A percentile compares a stretch with the other conserved stretches of the same genome.
phyloP scores from a whole-genome alignment of 2,329 filamentous ascomycete genomes.

The Trichothecium roseum region DNA sequence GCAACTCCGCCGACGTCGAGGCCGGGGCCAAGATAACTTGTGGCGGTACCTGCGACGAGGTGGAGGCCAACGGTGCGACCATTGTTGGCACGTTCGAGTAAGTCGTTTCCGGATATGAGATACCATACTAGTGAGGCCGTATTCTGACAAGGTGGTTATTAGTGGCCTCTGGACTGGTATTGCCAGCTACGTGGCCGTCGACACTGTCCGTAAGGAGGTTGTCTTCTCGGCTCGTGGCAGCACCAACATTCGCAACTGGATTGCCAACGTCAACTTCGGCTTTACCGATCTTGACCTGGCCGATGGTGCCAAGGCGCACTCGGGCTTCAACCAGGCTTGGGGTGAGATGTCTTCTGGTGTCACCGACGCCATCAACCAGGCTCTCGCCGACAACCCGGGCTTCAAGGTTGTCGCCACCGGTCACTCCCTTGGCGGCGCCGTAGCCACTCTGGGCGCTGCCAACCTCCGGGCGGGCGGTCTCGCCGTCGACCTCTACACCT shows the following conservation, averaged over 20 bases:
- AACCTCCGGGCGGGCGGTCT: constrained; percentile 39
- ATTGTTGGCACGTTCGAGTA: constrained; percentile 32
- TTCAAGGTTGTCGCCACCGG: constrained; percentile 51
- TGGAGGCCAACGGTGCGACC: constrained; percentile 30
- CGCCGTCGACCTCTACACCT: constrained; percentile 49
- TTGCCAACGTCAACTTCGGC: constrained; percentile 37
- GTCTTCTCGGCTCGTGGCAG: constrained; percentile 52
- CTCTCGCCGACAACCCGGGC: constrained; percentile 32
- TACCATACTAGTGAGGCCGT: too few species aligned
- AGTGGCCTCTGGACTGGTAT: constrained; percentile 33
- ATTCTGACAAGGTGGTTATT: neutral
- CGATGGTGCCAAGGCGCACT: constrained; percentile 39
- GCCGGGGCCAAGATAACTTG: constrained; percentile 32
- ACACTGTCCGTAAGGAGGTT: constrained; percentile 38
- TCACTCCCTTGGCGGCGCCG: constrained; percentile 58
- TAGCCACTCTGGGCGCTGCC: constrained; percentile 49
- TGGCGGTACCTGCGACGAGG: constrained; percentile 29
- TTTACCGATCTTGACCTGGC: constrained; percentile 17
- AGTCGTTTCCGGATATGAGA: constrained; percentile 9
- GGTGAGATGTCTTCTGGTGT: constrained; percentile 35
- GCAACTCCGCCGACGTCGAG: constrained; percentile 30
- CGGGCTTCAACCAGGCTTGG: constrained; percentile 52
- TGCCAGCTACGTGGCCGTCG: constrained; percentile 40
- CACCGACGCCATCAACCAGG: constrained; percentile 30
- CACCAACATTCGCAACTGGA: constrained; percentile 48